These are phyloP conservation scores for Letharia lupina DNA, from an alignment of 495 filamentous ascomycete species.

Conservation along the genomic window DNA sequence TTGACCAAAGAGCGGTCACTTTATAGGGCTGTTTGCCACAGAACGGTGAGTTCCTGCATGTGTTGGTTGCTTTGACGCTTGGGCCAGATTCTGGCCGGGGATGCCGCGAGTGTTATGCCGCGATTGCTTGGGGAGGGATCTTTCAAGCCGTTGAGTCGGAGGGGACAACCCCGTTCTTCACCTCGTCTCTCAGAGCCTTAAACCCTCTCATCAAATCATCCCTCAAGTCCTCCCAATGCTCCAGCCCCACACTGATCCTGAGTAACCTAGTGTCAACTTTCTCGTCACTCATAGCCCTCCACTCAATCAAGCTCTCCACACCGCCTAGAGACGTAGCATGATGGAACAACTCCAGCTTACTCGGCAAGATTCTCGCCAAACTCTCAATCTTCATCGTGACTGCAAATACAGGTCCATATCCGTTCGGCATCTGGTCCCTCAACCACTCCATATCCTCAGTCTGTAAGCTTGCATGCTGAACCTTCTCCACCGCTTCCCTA, in stretches of 20 bases:
- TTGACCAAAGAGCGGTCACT: not conserved
- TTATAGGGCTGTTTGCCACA: not conserved
- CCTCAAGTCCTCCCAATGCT: slow-evolving; percentile 77
- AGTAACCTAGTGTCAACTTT: slow-evolving; percentile 64
- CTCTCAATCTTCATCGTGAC: slow-evolving; percentile 53
- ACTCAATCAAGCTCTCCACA: slow-evolving; percentile 89
- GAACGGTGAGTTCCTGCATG: not conserved
- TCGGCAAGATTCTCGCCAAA: slow-evolving; percentile 61
- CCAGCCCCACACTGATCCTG: slow-evolving; percentile 77
- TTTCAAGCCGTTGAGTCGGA: not conserved
- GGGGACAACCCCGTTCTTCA: not conserved
- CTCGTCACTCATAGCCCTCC: slow-evolving; percentile 70
- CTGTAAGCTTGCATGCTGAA: slow-evolving; percentile 75
- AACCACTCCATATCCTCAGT: slow-evolving; percentile 61
- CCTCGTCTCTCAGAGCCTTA: not conserved
- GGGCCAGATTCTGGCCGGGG: not conserved
- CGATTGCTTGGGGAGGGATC: not conserved
- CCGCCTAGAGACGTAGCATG: slow-evolving; percentile 92
- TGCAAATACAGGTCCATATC: slow-evolving; percentile 82
- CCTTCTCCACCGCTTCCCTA: slow-evolving; percentile 44
- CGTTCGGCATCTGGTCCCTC: slow-evolving; percentile 80
- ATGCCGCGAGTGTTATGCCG: not conserved
- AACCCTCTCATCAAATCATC: slow-evolving; percentile 51
- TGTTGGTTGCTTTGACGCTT: not conserved
- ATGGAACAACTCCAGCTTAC: slow-evolving; percentile 73